Percentiles rank a stretch among this genome's conserved stretches.
Evolutionary conservation across 768 basidiomycete genomes (phyloP).

Genomic region (Strobilomyces echinocephalus): DNA sequence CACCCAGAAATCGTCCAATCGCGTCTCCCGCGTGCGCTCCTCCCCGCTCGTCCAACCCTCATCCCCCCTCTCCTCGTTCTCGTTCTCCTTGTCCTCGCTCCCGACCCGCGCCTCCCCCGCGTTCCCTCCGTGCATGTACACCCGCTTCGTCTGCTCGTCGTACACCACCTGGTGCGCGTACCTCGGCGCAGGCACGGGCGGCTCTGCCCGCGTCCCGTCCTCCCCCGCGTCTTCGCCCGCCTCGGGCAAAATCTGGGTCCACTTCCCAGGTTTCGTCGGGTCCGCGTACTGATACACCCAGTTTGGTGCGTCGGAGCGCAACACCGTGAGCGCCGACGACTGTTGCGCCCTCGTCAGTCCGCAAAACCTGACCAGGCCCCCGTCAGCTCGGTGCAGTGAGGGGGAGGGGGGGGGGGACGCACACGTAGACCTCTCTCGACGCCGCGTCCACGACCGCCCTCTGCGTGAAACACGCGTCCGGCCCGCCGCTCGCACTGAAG

Average conservation of each 20-base stretch:
- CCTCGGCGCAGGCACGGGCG: constrained; percentile 48
- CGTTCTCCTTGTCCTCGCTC: constrained; percentile 25
- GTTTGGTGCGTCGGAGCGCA: constrained; percentile 47
- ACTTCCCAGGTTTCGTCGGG: constrained; percentile 51
- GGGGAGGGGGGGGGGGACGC: constrained; percentile 27
- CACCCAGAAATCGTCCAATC: constrained; percentile 77
- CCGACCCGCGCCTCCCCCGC: constrained; percentile 39
- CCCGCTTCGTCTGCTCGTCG: constrained; percentile 47
- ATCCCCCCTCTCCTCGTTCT: constrained; percentile 5
- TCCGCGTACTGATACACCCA: constrained; percentile 65
- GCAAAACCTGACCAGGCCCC: constrained; percentile 44
- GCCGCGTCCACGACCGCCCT: constrained; percentile 63
- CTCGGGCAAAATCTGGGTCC: constrained; percentile 54
- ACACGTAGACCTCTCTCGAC: constrained; percentile 72
- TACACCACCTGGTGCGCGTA: constrained; percentile 82
- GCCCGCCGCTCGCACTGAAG: constrained; percentile 57
- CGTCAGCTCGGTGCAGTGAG: background rate
- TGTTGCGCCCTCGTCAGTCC: constrained; percentile 48
- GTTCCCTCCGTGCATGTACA: constrained; percentile 78
- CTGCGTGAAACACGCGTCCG: constrained; percentile 70
- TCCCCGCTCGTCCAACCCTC: constrained; percentile 14
- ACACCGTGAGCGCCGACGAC: constrained; percentile 32
- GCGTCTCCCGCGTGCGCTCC: constrained; percentile 33
- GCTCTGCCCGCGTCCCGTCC: constrained; percentile 15
- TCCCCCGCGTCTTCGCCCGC: constrained; percentile 1